Evolutionary conservation across 805 yeast species (phyloP), one percentile per base, ranked within the genome.

Genomic region (Wickerhamiella alocasiicola): DNA sequence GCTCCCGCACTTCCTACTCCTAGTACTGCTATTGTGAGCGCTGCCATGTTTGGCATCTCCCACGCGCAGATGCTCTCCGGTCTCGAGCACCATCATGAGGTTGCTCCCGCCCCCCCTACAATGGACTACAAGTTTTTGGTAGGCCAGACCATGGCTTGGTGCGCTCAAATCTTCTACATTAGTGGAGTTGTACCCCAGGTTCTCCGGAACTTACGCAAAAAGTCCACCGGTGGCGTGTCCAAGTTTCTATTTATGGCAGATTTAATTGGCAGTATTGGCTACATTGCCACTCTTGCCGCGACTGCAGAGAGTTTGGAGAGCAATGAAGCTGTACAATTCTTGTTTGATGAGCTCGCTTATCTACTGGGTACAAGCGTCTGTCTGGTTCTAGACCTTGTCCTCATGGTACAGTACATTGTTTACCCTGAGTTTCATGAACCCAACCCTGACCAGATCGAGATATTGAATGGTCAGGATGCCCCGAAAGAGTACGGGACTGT

Each of bases 181-280:
- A 35, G 48, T 17, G 57, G 60, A 16, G 45, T 51, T 17, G 41
- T 68, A 9, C 71, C 72, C 0, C 72, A 68, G 48, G 66, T 66
- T 15, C 15, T 49, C 26, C 52, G 54, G 31, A 67, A 64, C 48
- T 59, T 55, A 49, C 46, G 48, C 31, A 51, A 52, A 27, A 62
- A 57, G 39, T 63, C 69, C 28, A 66, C 72, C 4, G 73, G 71
- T 16, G 54, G 55, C 5, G 55, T 57, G 24, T 51, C 57, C 21
- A 43, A 49, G 25, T 44, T 49, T 18, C 41, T 57, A 32, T 57
- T 57, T 36, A 19, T 55, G 21, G 55, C 59, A 19, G 61, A 55
- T 25, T 37, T 51, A 23, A 24, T 56, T 11, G 49, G 56, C 35
- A 47, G 50, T 17, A 11, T 48, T 11, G 55, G 56, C 41, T 54